These are phyloP conservation scores for Paspalum vaginatum DNA, from an alignment of 176 grass and related monocot genomes.

Conservation along the genomic window DNA sequence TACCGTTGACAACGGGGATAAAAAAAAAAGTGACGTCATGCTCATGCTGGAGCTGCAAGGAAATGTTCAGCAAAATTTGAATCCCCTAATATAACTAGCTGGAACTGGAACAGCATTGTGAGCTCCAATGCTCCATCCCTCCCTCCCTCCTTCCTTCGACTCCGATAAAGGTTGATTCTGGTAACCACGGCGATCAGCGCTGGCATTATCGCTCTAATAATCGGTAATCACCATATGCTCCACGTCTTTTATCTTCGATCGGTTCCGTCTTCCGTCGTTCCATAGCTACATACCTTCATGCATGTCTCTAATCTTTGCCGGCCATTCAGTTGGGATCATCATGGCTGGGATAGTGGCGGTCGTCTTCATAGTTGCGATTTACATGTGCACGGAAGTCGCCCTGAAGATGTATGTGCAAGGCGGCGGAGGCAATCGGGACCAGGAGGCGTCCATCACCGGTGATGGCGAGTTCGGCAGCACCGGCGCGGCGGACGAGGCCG, in stretches of 20 bases:
- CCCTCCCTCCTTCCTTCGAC: neutral
- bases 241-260: neutral
- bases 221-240: constrained; percentile 31
- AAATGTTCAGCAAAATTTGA: no score
- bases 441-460: neutral
- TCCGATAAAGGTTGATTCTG: neutral
- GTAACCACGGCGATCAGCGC: constrained; percentile 4
- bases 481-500: neutral
- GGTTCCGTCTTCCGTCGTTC: neutral
- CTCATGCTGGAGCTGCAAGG: no score
- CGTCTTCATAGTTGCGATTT: constrained; percentile 14
- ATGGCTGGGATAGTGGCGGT: constrained; percentile 2
- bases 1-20: no score
- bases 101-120: no score
- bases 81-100: no score
- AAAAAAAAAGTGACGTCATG: no score
- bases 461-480: neutral
- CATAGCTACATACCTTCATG: neutral
- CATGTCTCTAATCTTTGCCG: neutral
- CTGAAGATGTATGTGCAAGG: neutral
- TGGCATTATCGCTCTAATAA: neutral
- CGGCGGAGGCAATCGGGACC: no score
- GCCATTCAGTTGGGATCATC: constrained; percentile 20
- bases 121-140: no score
- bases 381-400: neutral